Conservation (phyloP, 192 early-diverging fungal species). For the Coemansia sp. region DNA sequence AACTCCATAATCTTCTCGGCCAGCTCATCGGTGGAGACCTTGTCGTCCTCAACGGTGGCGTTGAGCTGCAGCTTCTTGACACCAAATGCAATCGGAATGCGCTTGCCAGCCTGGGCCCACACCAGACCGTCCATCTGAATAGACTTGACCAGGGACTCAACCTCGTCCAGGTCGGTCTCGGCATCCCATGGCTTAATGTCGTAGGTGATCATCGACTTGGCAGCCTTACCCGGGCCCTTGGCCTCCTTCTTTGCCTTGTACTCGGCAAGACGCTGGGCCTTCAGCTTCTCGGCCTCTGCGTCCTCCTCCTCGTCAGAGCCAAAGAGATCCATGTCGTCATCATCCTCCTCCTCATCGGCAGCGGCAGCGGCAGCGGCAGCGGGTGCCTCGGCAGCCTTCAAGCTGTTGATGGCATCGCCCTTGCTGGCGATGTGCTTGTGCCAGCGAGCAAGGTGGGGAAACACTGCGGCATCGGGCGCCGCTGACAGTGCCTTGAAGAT, state of each 20-base stretch:
- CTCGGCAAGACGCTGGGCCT: conserved; percentile 83
- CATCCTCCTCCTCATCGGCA: conserved; percentile 84
- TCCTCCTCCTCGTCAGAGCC: conserved; percentile 88
- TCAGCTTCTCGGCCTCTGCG: conserved; percentile 84
- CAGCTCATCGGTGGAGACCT: conserved; percentile 84
- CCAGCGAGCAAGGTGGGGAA: conserved; percentile 92
- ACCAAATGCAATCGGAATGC: conserved; percentile 86
- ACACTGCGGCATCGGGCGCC: conserved; percentile 69
- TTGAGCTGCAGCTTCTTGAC: conserved; percentile 95
- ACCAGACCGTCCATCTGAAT: conserved; percentile 86
- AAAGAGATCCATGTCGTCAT: conserved; percentile 81
- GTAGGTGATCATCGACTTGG: conserved; percentile 89
- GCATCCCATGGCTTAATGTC: conserved; percentile 99
- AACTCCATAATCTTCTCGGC: conserved; percentile 73
- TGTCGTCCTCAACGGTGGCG: conserved; percentile 89
- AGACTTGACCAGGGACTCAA: conserved; percentile 68
- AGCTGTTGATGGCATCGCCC: conserved; percentile 30
- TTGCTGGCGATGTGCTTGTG: conserved; percentile 82
- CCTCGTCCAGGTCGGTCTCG: conserved; percentile 81
- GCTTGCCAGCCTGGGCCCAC: conserved; percentile 78
- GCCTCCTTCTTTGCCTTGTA: conserved; percentile 88
- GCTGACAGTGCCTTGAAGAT: conserved; percentile 76
- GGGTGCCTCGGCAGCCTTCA: conserved; percentile 54
- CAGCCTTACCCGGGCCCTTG: conserved; percentile 77
- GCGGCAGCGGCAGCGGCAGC: conserved; percentile 58